Base-by-base conservation (phyloP, 73 alveolate genomes). In the Breviolum minutum region DNA sequence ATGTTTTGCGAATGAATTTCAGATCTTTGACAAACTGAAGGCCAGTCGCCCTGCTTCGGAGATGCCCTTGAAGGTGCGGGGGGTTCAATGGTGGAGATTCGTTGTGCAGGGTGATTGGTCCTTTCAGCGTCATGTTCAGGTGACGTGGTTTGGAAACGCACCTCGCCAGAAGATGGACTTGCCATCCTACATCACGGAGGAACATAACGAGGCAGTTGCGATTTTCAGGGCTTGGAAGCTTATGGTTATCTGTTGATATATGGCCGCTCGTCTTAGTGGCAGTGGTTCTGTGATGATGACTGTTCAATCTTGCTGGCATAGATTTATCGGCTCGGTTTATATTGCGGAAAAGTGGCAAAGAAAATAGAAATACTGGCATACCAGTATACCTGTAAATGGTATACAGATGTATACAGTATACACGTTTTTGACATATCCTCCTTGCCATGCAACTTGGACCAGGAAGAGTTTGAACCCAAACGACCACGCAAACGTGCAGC, bases 11-110 rank as follows among this genome's bases (percentile, higher is more conserved):
- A n/a, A n/a, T n/a, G n/a, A n/a, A n/a, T n/a, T n/a, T n/a, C n/a
- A n/a, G n/a, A n/a, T n/a, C n/a, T n/a, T n/a, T n/a, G 54, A 40
- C 54, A 40, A 40, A 40, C 54, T 2, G 12, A 40, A 71, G 81
- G 81, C 81, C 32, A 88, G 95, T n/a, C 95, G 95, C 70, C 95
- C 95, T 74, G 95, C 95, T 16, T 62, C 63, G 27, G 95, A 88
- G 95, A 73, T 88, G 48, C 95, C 95, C 4, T 29, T 88, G 54
- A 71, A 32, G 95, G 95, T 61, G 70, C 30, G 10, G 16, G 16
- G 70, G 70, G 16, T 0, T 30, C 14, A 13, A 27, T 6, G 16
- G 30, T 81, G 7, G 90, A 12, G 71, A 19, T 32, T 30, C 14
- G 61, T 11, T 79, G 87, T n/a, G n/a, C n/a, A n/a, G n/a, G n/a